These are phyloP conservation scores for Phylloporus sp. DNA, from an alignment of 768 basidiomycete genomes.

Conservation along the genomic window DNA sequence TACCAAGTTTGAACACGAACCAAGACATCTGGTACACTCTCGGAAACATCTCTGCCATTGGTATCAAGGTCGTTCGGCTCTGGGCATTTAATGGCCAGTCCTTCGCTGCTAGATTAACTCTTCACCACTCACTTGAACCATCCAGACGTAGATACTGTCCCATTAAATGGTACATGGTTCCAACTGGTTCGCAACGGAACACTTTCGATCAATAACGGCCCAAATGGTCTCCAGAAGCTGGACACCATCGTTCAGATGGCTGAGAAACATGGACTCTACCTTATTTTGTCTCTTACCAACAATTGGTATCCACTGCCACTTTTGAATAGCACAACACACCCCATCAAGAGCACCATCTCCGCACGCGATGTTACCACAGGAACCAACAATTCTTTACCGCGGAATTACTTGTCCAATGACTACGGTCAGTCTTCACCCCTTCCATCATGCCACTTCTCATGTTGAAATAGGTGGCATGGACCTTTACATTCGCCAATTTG, in stretches of 20 bases:
- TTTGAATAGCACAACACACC: constrained; percentile 20
- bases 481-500: constrained; percentile 52
- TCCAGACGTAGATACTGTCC: constrained; percentile 50
- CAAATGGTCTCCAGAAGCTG: constrained; percentile 60
- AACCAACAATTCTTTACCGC: constrained; percentile 41
- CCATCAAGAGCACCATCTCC: constrained; percentile 3
- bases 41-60: constrained; percentile 51
- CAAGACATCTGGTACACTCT: constrained; percentile 57
- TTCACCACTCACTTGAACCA: constrained; percentile 6
- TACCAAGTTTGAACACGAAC: constrained; percentile 49
- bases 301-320: constrained; percentile 50
- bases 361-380: constrained; percentile 26
- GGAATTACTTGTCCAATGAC: constrained; percentile 58
- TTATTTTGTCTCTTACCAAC: constrained; percentile 58
- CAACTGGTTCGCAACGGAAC: constrained; percentile 57
- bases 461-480: constrained; percentile 57
- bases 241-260: constrained; percentile 56
- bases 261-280: constrained; percentile 48
- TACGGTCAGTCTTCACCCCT: constrained; percentile 41
- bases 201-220: constrained; percentile 50
- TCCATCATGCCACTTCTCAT: constrained; percentile 3
- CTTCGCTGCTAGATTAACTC: background rate
- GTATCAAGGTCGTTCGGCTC: constrained; percentile 56
- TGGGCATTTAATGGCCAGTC: constrained; percentile 69
- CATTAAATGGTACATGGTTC: constrained; percentile 60